A percentile compares a stretch with the other conserved stretches of the same genome.
Evolutionary conservation across 108 stramenopile genomes (phyloP).

Genomic region (Phaeodactylum tricornutum): DNA sequence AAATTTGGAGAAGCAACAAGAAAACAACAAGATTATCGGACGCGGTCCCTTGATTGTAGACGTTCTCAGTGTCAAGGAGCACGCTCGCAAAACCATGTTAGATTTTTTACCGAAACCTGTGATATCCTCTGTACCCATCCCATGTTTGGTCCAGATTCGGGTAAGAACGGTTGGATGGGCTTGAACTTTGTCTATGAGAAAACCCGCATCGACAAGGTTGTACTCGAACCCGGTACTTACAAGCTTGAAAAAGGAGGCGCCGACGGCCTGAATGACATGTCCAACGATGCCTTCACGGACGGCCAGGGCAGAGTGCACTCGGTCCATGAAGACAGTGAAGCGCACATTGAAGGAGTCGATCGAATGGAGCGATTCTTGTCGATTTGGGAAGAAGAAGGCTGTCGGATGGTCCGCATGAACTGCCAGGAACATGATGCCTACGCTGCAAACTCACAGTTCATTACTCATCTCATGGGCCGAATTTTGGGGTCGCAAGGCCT

Average conservation of each 20-base stretch:
- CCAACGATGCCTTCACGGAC: slow-evolving; percentile 13
- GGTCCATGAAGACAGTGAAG: slow-evolving; percentile 58
- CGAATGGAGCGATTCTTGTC: slow-evolving; percentile 87
- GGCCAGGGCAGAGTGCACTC: slow-evolving; percentile 19
- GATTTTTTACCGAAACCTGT: slow-evolving; percentile 71
- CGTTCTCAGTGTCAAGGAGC: slow-evolving; percentile 96
- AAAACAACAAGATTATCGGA: slow-evolving; percentile 14
- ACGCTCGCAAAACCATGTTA: slow-evolving; percentile 80
- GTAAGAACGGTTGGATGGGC: slow-evolving; percentile 83
- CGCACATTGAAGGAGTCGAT: slow-evolving; percentile 62
- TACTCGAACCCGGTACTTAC: slow-evolving; percentile 20
- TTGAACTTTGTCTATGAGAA: slow-evolving; percentile 95
- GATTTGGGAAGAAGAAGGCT: slow-evolving; percentile 97
- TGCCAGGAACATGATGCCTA: slow-evolving; percentile 92
- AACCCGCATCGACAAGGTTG: slow-evolving; percentile 62
- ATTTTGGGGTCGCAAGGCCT: slow-evolving; percentile 88
- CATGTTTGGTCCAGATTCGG: slow-evolving; percentile 98
- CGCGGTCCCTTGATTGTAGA: slow-evolving; percentile 86
- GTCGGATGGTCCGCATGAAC: slow-evolving; percentile 96
- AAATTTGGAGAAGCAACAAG: background rate
- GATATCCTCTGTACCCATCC: slow-evolving; percentile 97
- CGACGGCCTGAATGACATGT: background rate
- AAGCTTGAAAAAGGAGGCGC: slow-evolving; percentile 3
- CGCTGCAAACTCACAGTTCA: slow-evolving; percentile 96
- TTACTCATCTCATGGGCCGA: slow-evolving; percentile 97